These are phyloP conservation scores for Penicillium nordicum DNA, from an alignment of 2,329 filamentous ascomycete genomes.

Conservation along the genomic window DNA sequence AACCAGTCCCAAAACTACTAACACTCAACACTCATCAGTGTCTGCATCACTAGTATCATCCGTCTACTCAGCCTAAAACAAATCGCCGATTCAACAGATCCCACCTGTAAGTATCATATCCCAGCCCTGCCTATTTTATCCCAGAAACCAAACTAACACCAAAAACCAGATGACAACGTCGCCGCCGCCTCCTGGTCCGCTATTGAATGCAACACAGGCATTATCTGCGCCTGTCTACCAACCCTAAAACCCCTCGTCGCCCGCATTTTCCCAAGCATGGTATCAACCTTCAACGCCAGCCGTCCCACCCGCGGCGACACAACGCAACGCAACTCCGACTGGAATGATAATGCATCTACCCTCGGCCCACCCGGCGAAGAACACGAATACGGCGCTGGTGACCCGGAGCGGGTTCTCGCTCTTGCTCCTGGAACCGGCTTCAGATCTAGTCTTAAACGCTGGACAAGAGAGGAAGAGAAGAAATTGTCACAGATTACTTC, in stretches of 20 bases:
- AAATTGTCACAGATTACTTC: slow-evolving; percentile 1
- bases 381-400: slow-evolving; percentile 25
- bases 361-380: slow-evolving; percentile 29
- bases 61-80: slow-evolving; percentile 32
- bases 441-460: slow-evolving; percentile 13
- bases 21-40: slow-evolving; percentile 15
- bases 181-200: slow-evolving; percentile 38
- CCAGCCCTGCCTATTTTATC: no score
- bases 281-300: slow-evolving; percentile 26
- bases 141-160: slow-evolving; percentile 6
- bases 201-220: slow-evolving; percentile 41
- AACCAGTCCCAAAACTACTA: background rate
- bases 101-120: slow-evolving; percentile 29
- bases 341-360: slow-evolving; percentile 29
- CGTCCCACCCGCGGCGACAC: slow-evolving; percentile 16
- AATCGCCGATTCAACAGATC: slow-evolving; percentile 33
- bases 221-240: slow-evolving; percentile 43
- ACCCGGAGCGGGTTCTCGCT: slow-evolving; percentile 24
- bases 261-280: slow-evolving; percentile 29
- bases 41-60: slow-evolving; percentile 36
- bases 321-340: slow-evolving; percentile 22
- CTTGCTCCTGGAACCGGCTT: slow-evolving; percentile 14
- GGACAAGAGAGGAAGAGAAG: slow-evolving; percentile 16
- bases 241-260: slow-evolving; percentile 38
- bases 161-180: slow-evolving; percentile 31